These are phyloP conservation scores for Pistacia vera DNA, from an alignment of 345 rosid species.

Conservation along the genomic window DNA sequence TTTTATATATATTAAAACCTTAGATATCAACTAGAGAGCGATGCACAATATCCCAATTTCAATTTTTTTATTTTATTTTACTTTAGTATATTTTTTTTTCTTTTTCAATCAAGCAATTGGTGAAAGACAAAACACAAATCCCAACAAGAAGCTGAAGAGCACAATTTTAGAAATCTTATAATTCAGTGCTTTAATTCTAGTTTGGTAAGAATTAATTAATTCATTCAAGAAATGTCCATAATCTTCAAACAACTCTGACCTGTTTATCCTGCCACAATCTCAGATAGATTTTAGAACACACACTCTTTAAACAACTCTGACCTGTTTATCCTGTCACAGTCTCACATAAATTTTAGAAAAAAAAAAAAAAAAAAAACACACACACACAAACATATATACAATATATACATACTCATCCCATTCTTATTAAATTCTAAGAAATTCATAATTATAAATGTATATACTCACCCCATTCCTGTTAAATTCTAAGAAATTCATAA, in stretches of 20 bases:
- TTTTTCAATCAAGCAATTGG: slow-evolving; percentile 8
- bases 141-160: slow-evolving; percentile 22
- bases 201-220: slow-evolving; percentile 25
- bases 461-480: background rate
- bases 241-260: background rate
- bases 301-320: background rate
- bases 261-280: slow-evolving; percentile 10
- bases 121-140: slow-evolving; percentile 35
- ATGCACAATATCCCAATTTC: background rate
- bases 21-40: background rate
- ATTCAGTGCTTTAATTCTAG: background rate
- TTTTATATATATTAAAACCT: background rate
- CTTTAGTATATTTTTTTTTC: background rate
- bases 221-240: background rate
- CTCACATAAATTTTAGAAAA: slow-evolving; percentile 4
- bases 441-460: too few species aligned
- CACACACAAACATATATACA: too few species aligned
- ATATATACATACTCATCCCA: background rate
- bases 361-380: too few species aligned
- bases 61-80: too few species aligned
- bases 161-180: background rate
- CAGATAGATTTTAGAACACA: slow-evolving; percentile 1
- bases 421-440: too few species aligned
- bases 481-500: too few species aligned
- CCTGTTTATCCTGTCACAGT: slow-evolving; percentile 9